Base-by-base conservation (phyloP, 768 basidiomycete species). In the Lanmaoa pseudosensibilis region DNA sequence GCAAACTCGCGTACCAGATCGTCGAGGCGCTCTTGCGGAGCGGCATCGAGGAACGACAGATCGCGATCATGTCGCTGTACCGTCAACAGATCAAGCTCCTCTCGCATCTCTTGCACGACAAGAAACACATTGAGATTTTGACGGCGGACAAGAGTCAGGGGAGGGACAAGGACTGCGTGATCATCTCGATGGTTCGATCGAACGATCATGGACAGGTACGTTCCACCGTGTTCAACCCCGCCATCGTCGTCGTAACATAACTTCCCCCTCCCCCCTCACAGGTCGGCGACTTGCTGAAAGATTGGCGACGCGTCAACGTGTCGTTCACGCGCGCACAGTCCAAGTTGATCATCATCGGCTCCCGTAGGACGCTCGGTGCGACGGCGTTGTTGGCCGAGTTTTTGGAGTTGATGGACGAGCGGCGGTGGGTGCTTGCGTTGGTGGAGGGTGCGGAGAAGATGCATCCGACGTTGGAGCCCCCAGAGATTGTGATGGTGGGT, bases 221-320 rank as follows among this genome's bases (percentile, higher is more conserved):
- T 77, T 37, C 11, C 4, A n/a, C 7, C 18, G 33, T 12, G 5
- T 25, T 6, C 6, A 27, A 27, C 34, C 11, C 50, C 27, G 25
- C 12, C 3, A 15, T 52, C 30, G 21, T 48, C 36, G 23, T 27
- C 27, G 27, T 27, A 23, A 8, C 13, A 10, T 50, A 4, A 40
- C n/a, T 8, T 36, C 1, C 12, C 18, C 10, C 7, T 18, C 12
- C 15, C 8, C 21, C 6, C 21, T 3, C 27, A 33, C 58, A 96
- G 94, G 80, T 93, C 27, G 97, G 97, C 10, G 94, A 98, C 51
- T 80, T 99, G 2, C 77, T 98, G 25, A 92, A 90, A 63, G 97
- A 99, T 69, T 98, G 96, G 95, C 80, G 97, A 37, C 75, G 97
- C 34, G 87, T 98, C 80, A 99, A 99, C 66, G 97, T 99, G 18